Base-by-base conservation (phyloP, 2,329 filamentous ascomycete species). In the Teratosphaeria viscida region DNA sequence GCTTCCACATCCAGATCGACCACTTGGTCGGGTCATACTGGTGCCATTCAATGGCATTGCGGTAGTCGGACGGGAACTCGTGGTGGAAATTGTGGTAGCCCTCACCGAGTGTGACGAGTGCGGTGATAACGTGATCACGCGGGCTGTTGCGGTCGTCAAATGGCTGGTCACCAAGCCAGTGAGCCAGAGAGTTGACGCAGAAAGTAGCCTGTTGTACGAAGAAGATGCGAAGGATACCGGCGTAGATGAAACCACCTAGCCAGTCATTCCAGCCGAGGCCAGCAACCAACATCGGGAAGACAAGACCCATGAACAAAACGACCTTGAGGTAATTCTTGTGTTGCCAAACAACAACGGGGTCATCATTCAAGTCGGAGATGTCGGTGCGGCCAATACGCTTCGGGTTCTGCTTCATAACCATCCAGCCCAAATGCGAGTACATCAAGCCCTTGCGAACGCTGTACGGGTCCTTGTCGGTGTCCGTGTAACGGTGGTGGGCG, bases 61-160 rank as follows among this genome's bases (percentile, higher is more conserved):
- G 89, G 84, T 94, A 95, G 75, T 95, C 90, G 11, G 89, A 92
- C 58, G 90, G 90, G 78, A 95, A 95, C 75, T 95, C 90, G 81
- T 95, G 90, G 78, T 95, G 90, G 82, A 95, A 95, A 82, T 95
- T 95, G 82, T 95, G 90, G 79, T 95, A 95, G 34, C 90, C 90
- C 77, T 92, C 90, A 55, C 90, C 90, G 26, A 95, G 86, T 52
- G 90, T 95, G 67, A 90, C 86, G 19, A 95, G 78, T 53, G 90
- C 90, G 49, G 90, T 95, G 76, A 95, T 84, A 72, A 92, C 82
- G 76, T 95, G 89, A 70, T 95, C 90, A 73, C 90, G 87, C 64
- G 90, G 90, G 62, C 88, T 91, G 84, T 95, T 92, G 76, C 89
- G 88, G 82, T 95, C 90, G 69, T 95, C 90, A 73, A 95, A 95